Percentiles rank a stretch among this genome's conserved stretches.
phyloP scores from a whole-genome alignment of 352 stramenopile genomes.

The Pilasporangium apinafurcum region DNA sequence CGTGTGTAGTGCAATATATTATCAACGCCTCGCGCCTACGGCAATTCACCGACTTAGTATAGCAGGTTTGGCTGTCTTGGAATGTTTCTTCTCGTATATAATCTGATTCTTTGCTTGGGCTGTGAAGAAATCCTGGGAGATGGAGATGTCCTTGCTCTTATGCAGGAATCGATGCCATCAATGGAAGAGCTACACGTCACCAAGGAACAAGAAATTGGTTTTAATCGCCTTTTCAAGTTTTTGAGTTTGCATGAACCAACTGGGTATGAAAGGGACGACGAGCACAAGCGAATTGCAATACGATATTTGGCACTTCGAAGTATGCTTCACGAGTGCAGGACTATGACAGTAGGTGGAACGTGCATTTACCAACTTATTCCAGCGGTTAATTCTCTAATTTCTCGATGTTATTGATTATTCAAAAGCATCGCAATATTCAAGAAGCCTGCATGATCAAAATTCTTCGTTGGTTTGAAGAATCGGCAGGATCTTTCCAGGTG shows the following conservation, averaged over 20 bases:
- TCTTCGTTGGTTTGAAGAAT: conserved; percentile 58
- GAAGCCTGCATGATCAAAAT: conserved; percentile 36
- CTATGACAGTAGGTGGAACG: conserved; percentile 30
- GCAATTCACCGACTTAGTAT: conserved; percentile 43
- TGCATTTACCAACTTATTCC: too few species aligned
- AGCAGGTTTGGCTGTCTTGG: conserved; percentile 23
- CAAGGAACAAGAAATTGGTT: conserved; percentile 28
- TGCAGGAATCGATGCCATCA: conserved; percentile 16
- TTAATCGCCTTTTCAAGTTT: conserved; percentile 46
- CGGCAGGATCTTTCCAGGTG: neutral
- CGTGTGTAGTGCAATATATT: conserved; percentile 25
- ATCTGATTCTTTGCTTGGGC: neutral
- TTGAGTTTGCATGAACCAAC: conserved; percentile 50
- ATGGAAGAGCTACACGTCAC: conserved; percentile 27
- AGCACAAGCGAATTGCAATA: conserved; percentile 41
- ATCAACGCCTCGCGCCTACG: conserved; percentile 28
- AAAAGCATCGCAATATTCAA: conserved; percentile 29
- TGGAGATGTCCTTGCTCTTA: conserved; percentile 14
- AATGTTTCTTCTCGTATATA: neutral
- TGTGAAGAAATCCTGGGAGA: conserved; percentile 49
- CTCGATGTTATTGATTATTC: neutral
- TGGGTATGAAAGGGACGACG: conserved; percentile 39
- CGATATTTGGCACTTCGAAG: conserved; percentile 43
- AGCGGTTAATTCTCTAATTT: too few species aligned
- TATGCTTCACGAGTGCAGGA: conserved; percentile 46